phyloP scores from a whole-genome alignment of 2,329 filamentous ascomycete genomes.

The Fusarium pseudonygamai region DNA sequence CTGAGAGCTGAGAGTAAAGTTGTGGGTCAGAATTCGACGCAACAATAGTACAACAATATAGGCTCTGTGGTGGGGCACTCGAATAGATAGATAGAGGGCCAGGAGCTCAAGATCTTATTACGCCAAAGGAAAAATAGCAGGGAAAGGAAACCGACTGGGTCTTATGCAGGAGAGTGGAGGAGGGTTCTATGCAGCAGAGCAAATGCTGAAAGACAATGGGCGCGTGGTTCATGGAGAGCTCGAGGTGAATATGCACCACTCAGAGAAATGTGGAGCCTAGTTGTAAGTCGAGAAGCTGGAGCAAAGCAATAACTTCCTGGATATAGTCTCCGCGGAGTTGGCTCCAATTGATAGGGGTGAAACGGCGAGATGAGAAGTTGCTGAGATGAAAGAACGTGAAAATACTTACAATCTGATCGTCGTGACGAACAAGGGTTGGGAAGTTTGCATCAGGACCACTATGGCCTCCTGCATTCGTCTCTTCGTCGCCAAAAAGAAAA shows the following conservation, averaged over 20 bases:
- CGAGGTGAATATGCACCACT: constrained; percentile 29
- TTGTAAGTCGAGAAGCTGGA: constrained; percentile 12
- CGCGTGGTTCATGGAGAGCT: constrained; percentile 10
- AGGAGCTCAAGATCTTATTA: constrained; percentile 15
- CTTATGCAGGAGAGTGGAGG: constrained; percentile 3
- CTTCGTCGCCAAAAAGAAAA: constrained; percentile 86
- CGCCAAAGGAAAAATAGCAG: not conserved
- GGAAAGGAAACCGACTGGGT: not conserved
- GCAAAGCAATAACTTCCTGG: constrained; percentile 13
- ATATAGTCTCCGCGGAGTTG: constrained; percentile 4
- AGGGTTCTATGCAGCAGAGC: constrained; percentile 10
- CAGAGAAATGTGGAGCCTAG: constrained; percentile 37
- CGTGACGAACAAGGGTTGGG: constrained; percentile 79
- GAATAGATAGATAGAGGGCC: constrained; percentile 2
- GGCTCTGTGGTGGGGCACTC: constrained; percentile 2
- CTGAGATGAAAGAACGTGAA: constrained; percentile 6
- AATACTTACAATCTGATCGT: constrained; percentile 63
- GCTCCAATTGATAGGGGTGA: not conserved
- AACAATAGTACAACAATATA: constrained; percentile 27
- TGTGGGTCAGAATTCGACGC: constrained; percentile 47
- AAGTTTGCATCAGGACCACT: constrained; percentile 82
- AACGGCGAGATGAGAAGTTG: not conserved
- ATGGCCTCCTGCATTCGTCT: constrained; percentile 58
- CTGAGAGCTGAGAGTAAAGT: constrained; percentile 70
- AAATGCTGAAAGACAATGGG: constrained; percentile 13